Conservation (phyloP, 805 yeast species). For the Spathaspora girioi region DNA sequence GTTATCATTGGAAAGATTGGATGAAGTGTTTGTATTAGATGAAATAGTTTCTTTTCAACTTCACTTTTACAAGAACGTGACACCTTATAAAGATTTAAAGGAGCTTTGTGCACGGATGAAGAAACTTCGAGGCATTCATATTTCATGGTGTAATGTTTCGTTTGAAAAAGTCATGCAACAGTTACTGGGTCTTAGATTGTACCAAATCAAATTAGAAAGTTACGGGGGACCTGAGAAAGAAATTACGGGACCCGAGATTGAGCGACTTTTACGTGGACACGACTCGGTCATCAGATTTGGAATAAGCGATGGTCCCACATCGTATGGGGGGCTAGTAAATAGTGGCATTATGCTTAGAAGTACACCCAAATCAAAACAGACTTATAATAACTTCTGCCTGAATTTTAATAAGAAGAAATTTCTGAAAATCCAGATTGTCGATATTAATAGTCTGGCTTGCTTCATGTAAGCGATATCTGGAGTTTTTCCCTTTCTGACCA, state of each 20-base stretch:
- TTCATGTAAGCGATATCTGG: too few relatives aligned
- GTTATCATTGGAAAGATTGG: background rate
- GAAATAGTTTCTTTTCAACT: background rate
- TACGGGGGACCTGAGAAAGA: background rate
- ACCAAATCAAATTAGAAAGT: background rate
- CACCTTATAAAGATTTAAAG: background rate
- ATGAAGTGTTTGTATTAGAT: background rate
- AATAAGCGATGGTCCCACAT: too few relatives aligned
- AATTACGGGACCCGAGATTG: background rate
- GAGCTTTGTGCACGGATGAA: background rate
- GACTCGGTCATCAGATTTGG: background rate
- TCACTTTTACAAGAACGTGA: background rate
- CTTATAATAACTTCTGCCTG: too few relatives aligned
- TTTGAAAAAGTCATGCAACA: background rate
- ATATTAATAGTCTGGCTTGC: too few relatives aligned
- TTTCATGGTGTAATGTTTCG: background rate
- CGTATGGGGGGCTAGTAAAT: too few relatives aligned
- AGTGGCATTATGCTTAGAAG: too few relatives aligned
- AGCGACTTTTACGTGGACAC: background rate
- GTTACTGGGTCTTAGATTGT: background rate
- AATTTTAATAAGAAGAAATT: too few relatives aligned
- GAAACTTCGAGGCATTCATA: background rate
- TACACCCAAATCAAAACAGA: too few relatives aligned
- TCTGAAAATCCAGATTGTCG: background rate
- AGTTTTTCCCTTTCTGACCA: too few relatives aligned